These are phyloP conservation scores for Leccinum disarticulatum DNA, from an alignment of 768 basidiomycete genomes.

Conservation along the genomic window DNA sequence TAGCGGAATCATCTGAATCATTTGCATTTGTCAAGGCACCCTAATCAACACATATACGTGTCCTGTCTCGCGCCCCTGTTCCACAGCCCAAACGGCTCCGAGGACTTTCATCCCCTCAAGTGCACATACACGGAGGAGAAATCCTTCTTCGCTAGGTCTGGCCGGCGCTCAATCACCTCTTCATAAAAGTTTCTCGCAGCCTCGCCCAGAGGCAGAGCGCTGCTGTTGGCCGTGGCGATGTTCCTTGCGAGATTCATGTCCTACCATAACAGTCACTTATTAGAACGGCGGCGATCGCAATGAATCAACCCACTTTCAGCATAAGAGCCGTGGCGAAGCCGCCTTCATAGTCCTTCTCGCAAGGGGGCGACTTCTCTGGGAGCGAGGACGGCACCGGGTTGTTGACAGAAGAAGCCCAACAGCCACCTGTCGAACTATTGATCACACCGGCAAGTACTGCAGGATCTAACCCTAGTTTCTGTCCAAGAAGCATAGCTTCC, in stretches of 20 bases:
- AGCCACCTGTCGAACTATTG: slow-evolving; percentile 80
- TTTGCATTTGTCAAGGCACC: slow-evolving; percentile 2
- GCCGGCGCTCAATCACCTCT: slow-evolving; percentile 49
- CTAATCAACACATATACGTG: slow-evolving; percentile 14
- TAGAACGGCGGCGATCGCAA: not conserved
- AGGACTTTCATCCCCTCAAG: slow-evolving; percentile 37
- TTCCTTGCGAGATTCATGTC: slow-evolving; percentile 82
- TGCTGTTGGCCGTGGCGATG: slow-evolving; percentile 50
- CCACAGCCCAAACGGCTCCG: slow-evolving; percentile 1
- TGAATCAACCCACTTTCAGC: slow-evolving; percentile 59
- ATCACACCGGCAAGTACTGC: slow-evolving; percentile 77
- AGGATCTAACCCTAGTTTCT: slow-evolving; percentile 77
- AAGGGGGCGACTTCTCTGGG: slow-evolving; percentile 72
- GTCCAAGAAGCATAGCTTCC: slow-evolving; percentile 90
- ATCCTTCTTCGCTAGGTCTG: slow-evolving; percentile 67
- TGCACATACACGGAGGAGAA: slow-evolving; percentile 81
- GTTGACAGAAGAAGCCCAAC: slow-evolving; percentile 84
- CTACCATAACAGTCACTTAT: slow-evolving; percentile 38
- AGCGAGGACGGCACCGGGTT: slow-evolving; percentile 82
- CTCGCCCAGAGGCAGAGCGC: slow-evolving; percentile 63
- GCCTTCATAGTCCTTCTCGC: slow-evolving; percentile 79
- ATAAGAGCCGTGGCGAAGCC: slow-evolving; percentile 84
- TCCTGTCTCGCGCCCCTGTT: slow-evolving; percentile 1
- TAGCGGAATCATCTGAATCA: not conserved
- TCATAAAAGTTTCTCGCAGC: slow-evolving; percentile 65